Conservation (phyloP, 106 monocot species). For the Agapanthus africanus region DNA sequence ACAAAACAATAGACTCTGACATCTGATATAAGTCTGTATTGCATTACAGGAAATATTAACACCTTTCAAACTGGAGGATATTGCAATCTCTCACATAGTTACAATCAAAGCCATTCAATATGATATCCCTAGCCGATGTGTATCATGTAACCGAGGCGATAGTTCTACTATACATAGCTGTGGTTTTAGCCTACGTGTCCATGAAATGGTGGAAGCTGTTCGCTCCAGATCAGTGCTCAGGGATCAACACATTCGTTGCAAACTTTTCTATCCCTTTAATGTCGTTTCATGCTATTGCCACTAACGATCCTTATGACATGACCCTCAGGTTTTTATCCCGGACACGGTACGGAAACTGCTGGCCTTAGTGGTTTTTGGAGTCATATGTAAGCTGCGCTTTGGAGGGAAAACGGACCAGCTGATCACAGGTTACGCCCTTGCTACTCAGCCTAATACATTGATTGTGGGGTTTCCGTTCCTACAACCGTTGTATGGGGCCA, state of each 20-base stretch:
- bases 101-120: conserved; percentile 16
- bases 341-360: too few relatives aligned
- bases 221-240: conserved; percentile 47
- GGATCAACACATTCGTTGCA: conserved; percentile 79
- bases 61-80: too few relatives aligned
- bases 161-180: conserved; percentile 55
- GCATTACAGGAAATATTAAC: too few relatives aligned
- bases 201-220: conserved; percentile 72
- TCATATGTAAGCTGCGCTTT: too few relatives aligned
- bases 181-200: conserved; percentile 55
- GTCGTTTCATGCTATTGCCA: conserved; percentile 62
- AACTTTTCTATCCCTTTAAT: conserved; percentile 65
- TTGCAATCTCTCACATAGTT: too few relatives aligned
- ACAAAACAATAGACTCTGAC: too few relatives aligned
- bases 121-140: conserved; percentile 46
- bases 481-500: conserved; percentile 38
- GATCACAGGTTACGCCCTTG: conserved; percentile 41
- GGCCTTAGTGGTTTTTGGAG: too few relatives aligned
- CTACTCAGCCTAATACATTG: conserved; percentile 49
- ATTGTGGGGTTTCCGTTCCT: conserved; percentile 53
- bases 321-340: conserved; percentile 8
- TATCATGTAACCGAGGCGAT: conserved; percentile 54
- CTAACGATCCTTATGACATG: conserved; percentile 65
- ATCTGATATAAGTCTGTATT: too few relatives aligned
- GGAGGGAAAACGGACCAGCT: conserved; percentile 17